A percentile compares a stretch with the other conserved stretches of the same genome.
These are phyloP conservation scores for Picocystis sp. DNA, from an alignment of 163 green algal species.

Conservation along the genomic window DNA sequence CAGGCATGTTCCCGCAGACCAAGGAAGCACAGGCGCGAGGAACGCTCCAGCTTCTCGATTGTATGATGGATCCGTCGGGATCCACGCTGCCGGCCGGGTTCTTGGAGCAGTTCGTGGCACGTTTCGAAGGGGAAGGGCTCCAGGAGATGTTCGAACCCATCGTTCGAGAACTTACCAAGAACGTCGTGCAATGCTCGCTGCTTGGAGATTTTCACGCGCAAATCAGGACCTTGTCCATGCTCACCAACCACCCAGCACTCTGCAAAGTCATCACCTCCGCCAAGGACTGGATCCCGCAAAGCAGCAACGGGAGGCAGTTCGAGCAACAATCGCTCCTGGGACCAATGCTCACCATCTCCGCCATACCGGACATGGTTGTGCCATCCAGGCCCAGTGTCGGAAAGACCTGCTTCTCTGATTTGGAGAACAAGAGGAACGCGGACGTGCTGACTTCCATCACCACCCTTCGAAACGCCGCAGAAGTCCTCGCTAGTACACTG, in stretches of 20 bases:
- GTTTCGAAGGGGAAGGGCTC: slow-evolving; percentile 53
- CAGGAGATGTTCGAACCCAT: slow-evolving; percentile 25
- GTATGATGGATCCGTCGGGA: slow-evolving; percentile 13
- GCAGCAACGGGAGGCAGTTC: slow-evolving; percentile 17
- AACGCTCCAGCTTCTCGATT: slow-evolving; percentile 51
- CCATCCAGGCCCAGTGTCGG: slow-evolving; percentile 12
- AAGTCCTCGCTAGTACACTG: slow-evolving; percentile 37
- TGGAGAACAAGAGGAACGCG: slow-evolving; percentile 9
- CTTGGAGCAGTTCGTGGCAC: slow-evolving; percentile 52
- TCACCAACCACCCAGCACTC: slow-evolving; percentile 14
- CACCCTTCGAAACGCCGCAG: slow-evolving; percentile 33
- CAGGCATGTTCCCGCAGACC: slow-evolving; percentile 67
- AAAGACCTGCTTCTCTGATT: slow-evolving; percentile 36
- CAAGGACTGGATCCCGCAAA: background rate
- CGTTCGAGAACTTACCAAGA: slow-evolving; percentile 8
- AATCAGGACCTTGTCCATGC: slow-evolving; percentile 12
- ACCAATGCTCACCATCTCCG: slow-evolving; percentile 37
- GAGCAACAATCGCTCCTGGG: slow-evolving; percentile 44
- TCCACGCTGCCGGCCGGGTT: slow-evolving; percentile 47
- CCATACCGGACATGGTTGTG: slow-evolving; percentile 34
- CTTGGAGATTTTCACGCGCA: slow-evolving; percentile 22
- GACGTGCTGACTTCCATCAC: slow-evolving; percentile 28
- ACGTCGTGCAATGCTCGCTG: slow-evolving; percentile 8
- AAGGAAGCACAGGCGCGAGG: slow-evolving; percentile 12
- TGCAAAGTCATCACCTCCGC: slow-evolving; percentile 4